Evolutionary conservation across 2,329 filamentous ascomycete genomes (phyloP), one percentile per base, ranked within the genome.

Genomic region (Beauveria australis): DNA sequence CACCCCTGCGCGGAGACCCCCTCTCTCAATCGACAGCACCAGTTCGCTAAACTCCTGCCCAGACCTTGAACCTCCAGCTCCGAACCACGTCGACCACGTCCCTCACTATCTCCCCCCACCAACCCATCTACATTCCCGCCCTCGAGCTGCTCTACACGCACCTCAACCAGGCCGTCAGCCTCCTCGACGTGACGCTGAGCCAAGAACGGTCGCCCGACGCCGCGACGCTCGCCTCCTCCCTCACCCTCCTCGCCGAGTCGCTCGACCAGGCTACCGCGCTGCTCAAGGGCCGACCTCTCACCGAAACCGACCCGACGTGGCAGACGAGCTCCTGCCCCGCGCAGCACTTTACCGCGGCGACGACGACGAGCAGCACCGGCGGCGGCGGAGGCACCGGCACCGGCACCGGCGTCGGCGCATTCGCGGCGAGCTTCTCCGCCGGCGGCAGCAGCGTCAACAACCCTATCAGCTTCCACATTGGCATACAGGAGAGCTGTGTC

Each of bases 111-210:
- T 74, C 82, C 61, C 74, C 78, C 26, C 66, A 74, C 48, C 74
- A 79, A 60, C 77, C 78, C 19, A 78, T 87, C 66, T 78, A 80
- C 66, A 81, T 97, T 55, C 79, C 83, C 18, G 86, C 92, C 62
- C 81, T 97, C 56, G 85, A 86, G 22, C 77, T 82, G 12, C 83
- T 94, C 14, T 84, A 91, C 64, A 84, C 85, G n/a, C 79, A 92
- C 46, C 87, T 97, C 66, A 93, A 89, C 63, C 84, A 91, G 68
- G 88, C 90, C 61, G 83, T 97, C 64, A 91, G 95, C 72, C 85
- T 96, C 52, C 86, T 96, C 54, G 84, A 88, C 67, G 82, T 95
- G 18, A 91, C 88, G 49, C 81, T 88, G 30, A 88, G 66, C 67
- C 84, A 54, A 51, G 59, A 43, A 44, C 24, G 41, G 2, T 14